A percentile compares a stretch with the other conserved stretches of the same genome.
Conservation (phyloP, 345 rosid species). For the Cardamine occulta region DNA sequence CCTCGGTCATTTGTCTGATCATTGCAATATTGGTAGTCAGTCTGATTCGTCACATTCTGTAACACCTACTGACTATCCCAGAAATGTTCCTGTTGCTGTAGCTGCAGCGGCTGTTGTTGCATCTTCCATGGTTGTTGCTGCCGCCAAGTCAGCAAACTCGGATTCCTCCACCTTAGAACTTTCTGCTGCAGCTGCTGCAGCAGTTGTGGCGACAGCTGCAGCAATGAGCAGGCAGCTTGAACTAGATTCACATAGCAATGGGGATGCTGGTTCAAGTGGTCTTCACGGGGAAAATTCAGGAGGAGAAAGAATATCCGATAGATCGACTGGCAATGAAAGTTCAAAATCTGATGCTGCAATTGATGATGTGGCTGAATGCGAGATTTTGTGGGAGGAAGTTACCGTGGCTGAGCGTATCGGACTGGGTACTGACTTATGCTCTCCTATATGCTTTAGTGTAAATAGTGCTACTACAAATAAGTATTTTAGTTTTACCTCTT, state of each 20-base stretch:
- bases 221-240: constrained; percentile 73
- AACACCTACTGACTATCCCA: constrained; percentile 50
- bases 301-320: constrained; percentile 67
- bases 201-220: constrained; percentile 81
- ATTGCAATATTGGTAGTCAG: constrained; percentile 46
- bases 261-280: constrained; percentile 58
- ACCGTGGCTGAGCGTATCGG: constrained; percentile 93
- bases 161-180: constrained; percentile 69
- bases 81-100: constrained; percentile 79
- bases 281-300: constrained; percentile 53
- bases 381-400: constrained; percentile 90
- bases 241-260: constrained; percentile 55
- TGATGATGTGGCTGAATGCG: constrained; percentile 88
- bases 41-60: constrained; percentile 53
- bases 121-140: constrained; percentile 95
- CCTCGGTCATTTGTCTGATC: constrained; percentile 41
- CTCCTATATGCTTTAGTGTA: constrained; percentile 35
- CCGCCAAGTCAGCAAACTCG: constrained; percentile 60
- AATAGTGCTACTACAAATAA: constrained; percentile 27
- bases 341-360: constrained; percentile 63
- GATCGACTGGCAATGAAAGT: constrained; percentile 65
- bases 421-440: constrained; percentile 66
- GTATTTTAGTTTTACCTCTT: constrained; percentile 32
- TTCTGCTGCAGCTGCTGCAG: constrained; percentile 96
- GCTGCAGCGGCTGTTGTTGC: constrained; percentile 98